phyloP scores from a whole-genome alignment of 2,329 filamentous ascomycete genomes.

The Graphiopsis chlorocephala region DNA sequence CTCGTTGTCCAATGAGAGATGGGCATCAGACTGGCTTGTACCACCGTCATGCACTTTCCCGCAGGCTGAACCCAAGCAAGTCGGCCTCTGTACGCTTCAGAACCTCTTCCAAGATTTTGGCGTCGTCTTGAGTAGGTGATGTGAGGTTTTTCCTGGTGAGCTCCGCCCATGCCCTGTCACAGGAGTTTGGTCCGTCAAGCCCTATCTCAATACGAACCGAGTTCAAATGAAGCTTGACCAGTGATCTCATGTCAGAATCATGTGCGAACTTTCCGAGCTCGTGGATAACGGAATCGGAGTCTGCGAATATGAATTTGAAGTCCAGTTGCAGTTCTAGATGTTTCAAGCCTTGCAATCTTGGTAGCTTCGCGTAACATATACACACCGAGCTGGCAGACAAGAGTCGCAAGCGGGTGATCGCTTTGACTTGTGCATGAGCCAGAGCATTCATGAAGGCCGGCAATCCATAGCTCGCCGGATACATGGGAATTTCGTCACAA shows the following conservation, averaged over 20 bases:
- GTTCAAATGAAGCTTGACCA: background rate
- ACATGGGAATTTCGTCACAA: background rate
- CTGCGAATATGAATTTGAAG: background rate
- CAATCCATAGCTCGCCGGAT: no score
- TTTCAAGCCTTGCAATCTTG: background rate
- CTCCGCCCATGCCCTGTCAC: background rate
- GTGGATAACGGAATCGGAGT: background rate
- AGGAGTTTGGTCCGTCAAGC: background rate
- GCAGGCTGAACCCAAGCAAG: background rate
- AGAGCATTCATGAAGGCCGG: background rate
- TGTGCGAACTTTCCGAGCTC: background rate
- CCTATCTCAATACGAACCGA: background rate
- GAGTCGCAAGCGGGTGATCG: background rate
- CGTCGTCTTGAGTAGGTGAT: background rate
- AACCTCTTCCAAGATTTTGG: background rate
- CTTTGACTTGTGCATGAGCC: background rate
- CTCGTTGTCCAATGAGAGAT: background rate
- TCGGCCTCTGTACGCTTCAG: background rate
- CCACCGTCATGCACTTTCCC: background rate
- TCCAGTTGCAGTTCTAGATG: background rate
- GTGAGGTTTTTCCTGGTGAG: background rate
- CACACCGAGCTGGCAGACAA: no score
- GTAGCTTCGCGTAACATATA: background rate
- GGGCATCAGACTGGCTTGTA: background rate
- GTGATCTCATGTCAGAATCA: background rate